A percentile compares a stretch with the other conserved stretches of the same genome.
phyloP scores from a whole-genome alignment of 441 rosid species.

The Corymbia citriodora region DNA sequence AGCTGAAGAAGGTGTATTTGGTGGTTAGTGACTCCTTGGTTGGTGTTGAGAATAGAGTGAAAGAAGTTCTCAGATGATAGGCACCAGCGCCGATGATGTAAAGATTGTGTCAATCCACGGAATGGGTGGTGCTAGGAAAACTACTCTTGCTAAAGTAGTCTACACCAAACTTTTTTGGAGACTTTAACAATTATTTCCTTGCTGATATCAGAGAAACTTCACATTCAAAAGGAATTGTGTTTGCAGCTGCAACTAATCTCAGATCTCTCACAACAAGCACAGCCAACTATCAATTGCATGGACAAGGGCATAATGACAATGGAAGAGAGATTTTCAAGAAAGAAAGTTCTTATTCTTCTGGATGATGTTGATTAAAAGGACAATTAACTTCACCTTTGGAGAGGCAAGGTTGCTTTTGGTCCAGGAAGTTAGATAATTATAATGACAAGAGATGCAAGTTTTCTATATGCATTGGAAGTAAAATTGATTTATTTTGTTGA shows the following conservation, averaged over 20 bases:
- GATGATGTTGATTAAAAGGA: background rate
- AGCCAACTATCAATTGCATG: background rate
- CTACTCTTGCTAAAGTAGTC: background rate
- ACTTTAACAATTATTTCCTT: background rate
- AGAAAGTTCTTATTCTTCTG: background rate
- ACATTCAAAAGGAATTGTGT: background rate
- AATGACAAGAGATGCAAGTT: background rate
- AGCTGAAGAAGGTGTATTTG: background rate
- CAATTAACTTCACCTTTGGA: background rate
- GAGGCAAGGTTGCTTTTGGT: background rate
- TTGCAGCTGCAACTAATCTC: background rate
- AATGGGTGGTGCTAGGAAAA: background rate
- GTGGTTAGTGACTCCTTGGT: background rate
- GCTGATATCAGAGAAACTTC: background rate
- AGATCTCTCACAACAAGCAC: background rate
- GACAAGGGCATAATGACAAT: background rate
- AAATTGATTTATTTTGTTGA: background rate
- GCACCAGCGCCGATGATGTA: background rate
- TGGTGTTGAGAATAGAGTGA: background rate
- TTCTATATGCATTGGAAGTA: background rate
- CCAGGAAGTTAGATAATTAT: background rate
- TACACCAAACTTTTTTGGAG: background rate
- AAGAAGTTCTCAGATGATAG: background rate
- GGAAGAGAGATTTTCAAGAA: background rate
- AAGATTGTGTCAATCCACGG: background rate